Base-by-base conservation (phyloP, 2,329 filamentous ascomycete genomes). In the Trichophyton equinum region DNA sequence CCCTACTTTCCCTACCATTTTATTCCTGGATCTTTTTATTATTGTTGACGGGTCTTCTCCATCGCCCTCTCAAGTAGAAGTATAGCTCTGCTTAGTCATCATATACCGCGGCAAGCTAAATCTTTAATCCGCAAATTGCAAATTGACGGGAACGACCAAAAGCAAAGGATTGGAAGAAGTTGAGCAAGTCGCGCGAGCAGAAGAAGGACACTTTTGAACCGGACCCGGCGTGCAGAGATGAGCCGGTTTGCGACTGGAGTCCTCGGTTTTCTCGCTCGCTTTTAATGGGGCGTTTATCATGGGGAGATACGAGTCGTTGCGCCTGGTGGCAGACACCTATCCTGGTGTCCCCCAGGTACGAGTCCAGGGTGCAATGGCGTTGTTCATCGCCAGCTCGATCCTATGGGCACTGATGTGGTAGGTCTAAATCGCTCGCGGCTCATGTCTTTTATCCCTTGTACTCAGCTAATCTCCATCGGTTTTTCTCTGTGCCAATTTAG, bases 331-430 rank as follows among this genome's bases (percentile, higher is more conserved):
- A 66, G 72, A 77, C 71, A 72, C 73, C 69, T 78, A 78, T 68
- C 75, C 74, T 59, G 71, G 73, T 64, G 72, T 76, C 63, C 76
- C 76, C 57, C 73, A 71, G 67, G 74, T 78, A 63, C 74, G 74
- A 71, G 75, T 77, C 60, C 73, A 74, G 73, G 76, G 76, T 66
- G 74, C 75, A 66, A 78, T 78, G 75, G 76, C 78, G 67, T 74
- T 79, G 61, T 72, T 79, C 61, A 70, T 79, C 46, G 74, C 77
- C 9, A 70, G 73, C 60, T 74, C 75, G 61, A 79, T 79, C 59
- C 69, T 79, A 30, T 77, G 76, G 73, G 77, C 78, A 36, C 69
- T 79, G 68, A 73, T 75, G 66, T 80, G 78, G 78, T 79, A 64
- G 68, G 72, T 67, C 38, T 49, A 18, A 9, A 25, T 2, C 58